phyloP scores from a whole-genome alignment of 768 basidiomycete species.

The Naematelia aurantialba region DNA sequence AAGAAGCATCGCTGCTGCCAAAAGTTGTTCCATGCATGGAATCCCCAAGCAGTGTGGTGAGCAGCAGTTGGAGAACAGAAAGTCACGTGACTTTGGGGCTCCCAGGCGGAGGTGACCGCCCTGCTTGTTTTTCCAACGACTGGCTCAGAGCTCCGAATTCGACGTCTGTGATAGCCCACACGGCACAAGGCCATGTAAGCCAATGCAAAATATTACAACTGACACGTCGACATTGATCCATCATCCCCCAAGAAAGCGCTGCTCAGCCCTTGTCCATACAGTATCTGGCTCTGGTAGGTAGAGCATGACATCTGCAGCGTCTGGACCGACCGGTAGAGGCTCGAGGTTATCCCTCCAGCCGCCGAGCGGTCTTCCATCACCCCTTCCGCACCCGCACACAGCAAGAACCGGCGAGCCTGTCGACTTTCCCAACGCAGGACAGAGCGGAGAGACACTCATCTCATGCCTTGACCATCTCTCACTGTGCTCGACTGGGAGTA shows the following conservation, averaged over 20 bases:
- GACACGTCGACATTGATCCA: not conserved
- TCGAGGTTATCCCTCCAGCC: conserved; percentile 27
- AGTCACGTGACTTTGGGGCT: not conserved
- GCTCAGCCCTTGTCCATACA: no score
- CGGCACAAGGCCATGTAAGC: not conserved
- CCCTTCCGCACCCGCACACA: conserved; percentile 9
- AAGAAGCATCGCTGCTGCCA: no score
- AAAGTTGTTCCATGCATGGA: no score
- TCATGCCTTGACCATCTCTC: conserved; percentile 24
- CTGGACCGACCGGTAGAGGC: not conserved
- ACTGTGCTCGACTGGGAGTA: conserved; percentile 3
- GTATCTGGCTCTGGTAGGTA: no score
- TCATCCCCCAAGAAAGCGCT: not conserved
- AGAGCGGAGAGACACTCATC: conserved; percentile 27
- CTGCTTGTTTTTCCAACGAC: not conserved
- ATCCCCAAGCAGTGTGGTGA: no score
- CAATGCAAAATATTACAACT: not conserved
- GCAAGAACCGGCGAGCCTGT: not conserved
- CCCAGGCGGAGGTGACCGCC: not conserved
- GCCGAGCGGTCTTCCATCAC: conserved; percentile 26
- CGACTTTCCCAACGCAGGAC: conserved; percentile 9
- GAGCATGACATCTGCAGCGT: not conserved
- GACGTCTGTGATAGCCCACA: not conserved
- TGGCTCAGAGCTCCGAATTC: not conserved
- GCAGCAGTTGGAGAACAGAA: not conserved